Base-by-base conservation (phyloP, 2,329 filamentous ascomycete species). In the Nannizzia gypsea region DNA sequence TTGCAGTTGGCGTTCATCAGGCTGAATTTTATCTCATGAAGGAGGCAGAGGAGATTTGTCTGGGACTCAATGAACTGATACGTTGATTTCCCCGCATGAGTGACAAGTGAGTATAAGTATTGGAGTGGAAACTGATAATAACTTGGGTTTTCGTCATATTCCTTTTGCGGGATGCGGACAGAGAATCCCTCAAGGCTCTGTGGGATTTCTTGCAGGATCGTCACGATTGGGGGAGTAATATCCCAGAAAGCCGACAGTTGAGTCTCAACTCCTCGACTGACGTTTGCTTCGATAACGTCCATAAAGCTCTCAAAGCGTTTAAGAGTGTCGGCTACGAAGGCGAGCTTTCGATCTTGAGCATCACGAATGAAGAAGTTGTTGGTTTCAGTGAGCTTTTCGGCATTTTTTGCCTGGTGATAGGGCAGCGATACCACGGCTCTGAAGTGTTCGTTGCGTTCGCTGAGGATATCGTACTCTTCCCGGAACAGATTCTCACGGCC, bases 191-290 rank as follows among this genome's bases (percentile, higher is more conserved):
- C 66, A 26, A 81, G 70, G 24, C 74, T 66, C 1, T 74, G 70
- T 0, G 90, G 91, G 22, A 96, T 85, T 67, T 88, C 87, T 62
- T 95, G 88, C 9, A 95, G 81, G 54, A 97, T 78, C 15, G 85
- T 81, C 26, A 87, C 80, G 0, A 99, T 80, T 2, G 86, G 84
- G 2, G 93, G 93, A 1, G 91, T 92, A 67, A 97, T 95, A 69
- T 99, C 93, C 93, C 93, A 99, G 72, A 97, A 99, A 0, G 92
- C 91, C 8, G 87, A 91, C 1, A 96, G 81, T 73, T 97, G 93
- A 59, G 90, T 83, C 70, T 96, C 90, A 9, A 97, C 90, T 15
- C 92, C 93, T 8, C 89, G 85, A 20, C 85, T 84, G 22, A 96
- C 91, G 59, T 93, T 93, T 66, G 85, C 81, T 70, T 96, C 90